Base-by-base conservation (phyloP, 805 yeast genomes). In the Groenewaldozyma salmanticensis region DNA sequence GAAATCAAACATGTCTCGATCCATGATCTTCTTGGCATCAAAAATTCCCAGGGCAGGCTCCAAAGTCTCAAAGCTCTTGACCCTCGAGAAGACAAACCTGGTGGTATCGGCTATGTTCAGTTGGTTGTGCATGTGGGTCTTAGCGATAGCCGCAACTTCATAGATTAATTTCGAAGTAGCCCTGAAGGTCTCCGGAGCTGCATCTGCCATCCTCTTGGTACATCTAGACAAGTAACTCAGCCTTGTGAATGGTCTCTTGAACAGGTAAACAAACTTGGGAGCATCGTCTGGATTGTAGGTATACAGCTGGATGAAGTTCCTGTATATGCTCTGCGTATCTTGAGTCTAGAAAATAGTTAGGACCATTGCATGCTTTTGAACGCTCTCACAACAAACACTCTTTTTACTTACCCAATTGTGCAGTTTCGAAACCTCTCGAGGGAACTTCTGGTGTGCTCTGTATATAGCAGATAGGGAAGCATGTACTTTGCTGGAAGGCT, bases 221-320 rank as follows among this genome's bases (percentile, higher is more conserved):
- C 13, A 13, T 29, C 42, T 44, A 20, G 42, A 32, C 7, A 47
- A 37, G 33, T 39, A 42, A 5, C 39, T 19, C 20, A 47, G 40
- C 20, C 48, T 38, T 5, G 45, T 33, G 29, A 47, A 41, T 9
- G 51, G 51, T 5, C 47, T 39, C 36, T 45, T 44, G n/a, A 33
- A 33, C 31, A 47, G 24, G 18, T 39, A 37, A 1, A 40, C 43
- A 16, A 38, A 31, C 19, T 44, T 42, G 16, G 45, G 45, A 7
- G 38, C 18, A 33, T 47, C 51, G 3, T 45, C 42, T 17, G 43
- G 34, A 21, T 33, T 32, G 40, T 45, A 47, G 17, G 20, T 27
- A 40, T 45, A 47, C 5, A 31, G 27, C 5, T 37, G 24, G n/a
- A 45, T 38, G 22, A 44, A 47, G 5, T 24, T 13, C 29, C 13